These are phyloP conservation scores for Heliamphora exappendiculata DNA, from an alignment of 148 eudicot species.

Conservation along the genomic window DNA sequence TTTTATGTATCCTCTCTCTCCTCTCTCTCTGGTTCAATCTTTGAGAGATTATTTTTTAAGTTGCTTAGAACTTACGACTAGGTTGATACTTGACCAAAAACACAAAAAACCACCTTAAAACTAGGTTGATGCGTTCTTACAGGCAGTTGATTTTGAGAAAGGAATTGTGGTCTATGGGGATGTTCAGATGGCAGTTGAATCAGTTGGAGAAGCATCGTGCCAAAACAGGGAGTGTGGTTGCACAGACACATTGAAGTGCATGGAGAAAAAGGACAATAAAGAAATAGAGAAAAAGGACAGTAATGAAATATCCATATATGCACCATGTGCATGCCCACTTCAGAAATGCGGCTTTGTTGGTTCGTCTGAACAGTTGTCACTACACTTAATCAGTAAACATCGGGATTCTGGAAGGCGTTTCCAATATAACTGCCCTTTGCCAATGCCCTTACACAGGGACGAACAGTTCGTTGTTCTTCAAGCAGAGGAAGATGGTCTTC, in stretches of 20 bases:
- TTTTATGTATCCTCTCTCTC: background rate
- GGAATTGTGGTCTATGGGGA: conserved; percentile 25
- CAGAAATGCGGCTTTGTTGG: conserved; percentile 27
- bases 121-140: conserved; percentile 10
- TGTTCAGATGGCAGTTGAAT: conserved; percentile 23
- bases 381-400: conserved; percentile 39
- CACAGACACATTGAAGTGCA: conserved; percentile 22
- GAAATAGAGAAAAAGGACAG: conserved; percentile 22
- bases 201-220: conserved; percentile 30
- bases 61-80: background rate
- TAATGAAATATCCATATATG: conserved; percentile 27
- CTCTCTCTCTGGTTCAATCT: background rate
- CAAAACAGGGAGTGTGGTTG: conserved; percentile 29
- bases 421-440: conserved; percentile 25
- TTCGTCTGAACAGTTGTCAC: conserved; percentile 24
- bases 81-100: no score
- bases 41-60: background rate
- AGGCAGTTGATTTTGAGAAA: conserved; percentile 17
- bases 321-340: conserved; percentile 51
- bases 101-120: no score
- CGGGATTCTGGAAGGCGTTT: conserved; percentile 32
- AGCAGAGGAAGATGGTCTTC: conserved; percentile 46
- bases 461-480: conserved; percentile 40
- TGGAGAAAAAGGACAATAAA: conserved; percentile 27
- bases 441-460: conserved; percentile 16